Conservation (phyloP, 768 basidiomycete genomes). For the Crucibulum laeve region DNA sequence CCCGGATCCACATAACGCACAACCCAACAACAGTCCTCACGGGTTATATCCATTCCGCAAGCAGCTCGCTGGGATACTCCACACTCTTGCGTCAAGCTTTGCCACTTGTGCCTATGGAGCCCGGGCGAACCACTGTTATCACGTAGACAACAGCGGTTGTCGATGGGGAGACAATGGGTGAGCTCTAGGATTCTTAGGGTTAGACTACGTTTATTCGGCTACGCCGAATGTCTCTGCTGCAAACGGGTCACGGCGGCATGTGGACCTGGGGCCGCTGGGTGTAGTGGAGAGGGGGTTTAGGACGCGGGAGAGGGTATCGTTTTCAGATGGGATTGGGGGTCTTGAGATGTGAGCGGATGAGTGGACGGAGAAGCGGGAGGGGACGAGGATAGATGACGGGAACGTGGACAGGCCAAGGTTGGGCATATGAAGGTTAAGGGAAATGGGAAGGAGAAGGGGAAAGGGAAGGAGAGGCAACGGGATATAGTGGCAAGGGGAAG, state of each 20-base stretch:
- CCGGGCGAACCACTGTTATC: conserved; percentile 49
- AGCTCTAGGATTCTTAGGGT: neutral
- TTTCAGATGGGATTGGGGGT: conserved; percentile 59
- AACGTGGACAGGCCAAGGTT: too few relatives aligned
- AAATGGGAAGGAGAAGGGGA: conserved; percentile 7
- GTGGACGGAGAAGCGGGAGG: conserved; percentile 1
- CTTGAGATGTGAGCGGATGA: conserved; percentile 45
- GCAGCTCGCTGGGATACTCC: conserved; percentile 68
- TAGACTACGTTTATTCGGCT: neutral
- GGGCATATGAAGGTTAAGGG: conserved; percentile 1
- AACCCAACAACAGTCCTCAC: too few relatives aligned
- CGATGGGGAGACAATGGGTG: conserved; percentile 13
- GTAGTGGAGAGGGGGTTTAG: conserved; percentile 57
- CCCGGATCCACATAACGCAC: conserved; percentile 14
- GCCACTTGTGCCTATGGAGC: conserved; percentile 74
- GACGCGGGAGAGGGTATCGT: conserved; percentile 52
- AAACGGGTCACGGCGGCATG: neutral
- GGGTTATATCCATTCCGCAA: conserved; percentile 50
- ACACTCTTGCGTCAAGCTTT: conserved; percentile 65
- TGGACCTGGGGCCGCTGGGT: conserved; percentile 62
- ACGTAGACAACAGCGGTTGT: conserved; percentile 65
- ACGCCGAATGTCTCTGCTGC: neutral
- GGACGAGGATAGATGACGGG: neutral
- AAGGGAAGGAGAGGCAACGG: conserved; percentile 11
- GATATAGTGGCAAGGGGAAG: conserved; percentile 16